These are phyloP conservation scores for Pleurotus djamor DNA, from an alignment of 768 basidiomycete species.

Conservation along the genomic window DNA sequence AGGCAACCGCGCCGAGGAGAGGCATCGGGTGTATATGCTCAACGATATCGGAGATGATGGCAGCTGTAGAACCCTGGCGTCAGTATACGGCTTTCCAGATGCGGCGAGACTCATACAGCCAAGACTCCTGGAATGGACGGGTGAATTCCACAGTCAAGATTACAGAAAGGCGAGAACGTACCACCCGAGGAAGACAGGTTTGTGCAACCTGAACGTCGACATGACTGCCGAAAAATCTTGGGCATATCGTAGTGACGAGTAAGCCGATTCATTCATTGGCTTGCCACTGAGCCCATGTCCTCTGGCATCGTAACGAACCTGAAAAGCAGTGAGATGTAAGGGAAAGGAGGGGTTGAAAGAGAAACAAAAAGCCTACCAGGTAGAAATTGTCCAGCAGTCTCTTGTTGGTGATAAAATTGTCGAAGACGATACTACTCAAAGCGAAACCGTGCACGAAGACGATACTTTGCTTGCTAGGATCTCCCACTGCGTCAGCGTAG, in stretches of 20 bases:
- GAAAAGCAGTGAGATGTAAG: background rate
- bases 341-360: background rate
- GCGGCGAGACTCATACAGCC: conserved; percentile 14
- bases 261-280: conserved; percentile 7
- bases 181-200: conserved; percentile 32
- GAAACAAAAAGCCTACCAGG: conserved; percentile 10
- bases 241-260: conserved; percentile 2
- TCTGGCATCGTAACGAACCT: conserved; percentile 14
- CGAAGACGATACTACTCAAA: conserved; percentile 24
- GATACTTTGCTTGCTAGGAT: conserved; percentile 27
- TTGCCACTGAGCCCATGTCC: conserved; percentile 15
- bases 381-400: conserved; percentile 19
- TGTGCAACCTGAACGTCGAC: background rate
- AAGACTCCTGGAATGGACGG: conserved; percentile 16
- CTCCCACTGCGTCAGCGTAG: conserved; percentile 29
- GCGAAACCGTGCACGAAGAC: conserved; percentile 34
- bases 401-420: conserved; percentile 28
- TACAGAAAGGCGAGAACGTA: conserved; percentile 11
- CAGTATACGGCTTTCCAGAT: too few relatives aligned
- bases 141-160: too few relatives aligned
- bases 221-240: background rate
- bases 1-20: conserved; percentile 25
- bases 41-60: conserved; percentile 26
- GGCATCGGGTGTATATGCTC: conserved; percentile 21
- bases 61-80: conserved; percentile 12